A percentile compares a stretch with the other conserved stretches of the same genome.
phyloP scores from a whole-genome alignment of 352 stramenopile species.

The Phytophthora pini region DNA sequence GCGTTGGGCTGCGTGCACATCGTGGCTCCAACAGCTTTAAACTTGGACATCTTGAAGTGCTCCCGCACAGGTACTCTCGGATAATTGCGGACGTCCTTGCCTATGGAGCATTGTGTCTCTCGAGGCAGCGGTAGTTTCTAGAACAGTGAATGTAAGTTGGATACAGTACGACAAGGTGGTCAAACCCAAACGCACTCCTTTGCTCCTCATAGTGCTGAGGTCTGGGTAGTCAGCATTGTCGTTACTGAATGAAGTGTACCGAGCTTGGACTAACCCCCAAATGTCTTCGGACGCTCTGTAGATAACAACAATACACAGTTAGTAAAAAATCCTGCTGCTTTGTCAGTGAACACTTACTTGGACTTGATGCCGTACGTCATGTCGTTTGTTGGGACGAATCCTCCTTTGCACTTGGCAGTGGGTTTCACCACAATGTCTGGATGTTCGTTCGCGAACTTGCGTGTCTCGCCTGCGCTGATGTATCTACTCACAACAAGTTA shows the following conservation, averaged over 20 bases:
- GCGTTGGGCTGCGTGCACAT: constrained; percentile 68
- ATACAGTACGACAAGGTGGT: no score
- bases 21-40: constrained; percentile 76
- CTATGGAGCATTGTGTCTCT: constrained; percentile 72
- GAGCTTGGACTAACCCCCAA: constrained; percentile 69
- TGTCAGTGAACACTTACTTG: constrained; percentile 42
- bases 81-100: constrained; percentile 68
- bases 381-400: constrained; percentile 62
- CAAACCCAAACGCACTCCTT: constrained; percentile 55
- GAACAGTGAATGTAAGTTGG: no score
- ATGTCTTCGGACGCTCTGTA: constrained; percentile 78
- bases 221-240: constrained; percentile 81
- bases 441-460: constrained; percentile 72
- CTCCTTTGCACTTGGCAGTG: constrained; percentile 57
- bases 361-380: constrained; percentile 81
- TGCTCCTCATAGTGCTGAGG: constrained; percentile 81
- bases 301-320: neutral
- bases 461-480: constrained; percentile 62
- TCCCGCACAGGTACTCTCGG: constrained; percentile 45
- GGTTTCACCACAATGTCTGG: constrained; percentile 78
- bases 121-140: constrained; percentile 79
- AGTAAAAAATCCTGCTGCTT: neutral
- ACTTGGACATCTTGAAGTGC: constrained; percentile 90
- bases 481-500: constrained; percentile 29
- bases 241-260: constrained; percentile 66